A percentile compares a stretch with the other conserved stretches of the same genome.
phyloP scores from a whole-genome alignment of 108 stramenopile species.

The Pinguiococcus pyrenoidosus region DNA sequence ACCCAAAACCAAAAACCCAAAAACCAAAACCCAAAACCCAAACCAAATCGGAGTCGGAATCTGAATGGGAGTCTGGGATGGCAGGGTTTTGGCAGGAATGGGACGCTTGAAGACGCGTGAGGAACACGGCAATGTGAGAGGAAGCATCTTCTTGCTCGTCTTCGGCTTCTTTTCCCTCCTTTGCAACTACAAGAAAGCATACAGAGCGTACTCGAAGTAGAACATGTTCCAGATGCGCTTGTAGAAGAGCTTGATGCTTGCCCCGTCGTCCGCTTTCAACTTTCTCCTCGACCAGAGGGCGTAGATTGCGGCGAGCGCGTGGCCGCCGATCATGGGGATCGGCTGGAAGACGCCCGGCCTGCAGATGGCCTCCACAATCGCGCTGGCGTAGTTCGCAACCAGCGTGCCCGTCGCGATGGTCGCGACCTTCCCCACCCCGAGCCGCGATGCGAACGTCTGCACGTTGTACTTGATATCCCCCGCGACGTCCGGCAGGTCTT shows the following conservation, averaged over 20 bases:
- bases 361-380: conserved; percentile 55
- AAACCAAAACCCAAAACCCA: no score
- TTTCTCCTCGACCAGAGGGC: conserved; percentile 43
- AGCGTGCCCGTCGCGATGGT: conserved; percentile 42
- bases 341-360: conserved; percentile 48
- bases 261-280: conserved; percentile 59
- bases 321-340: conserved; percentile 79
- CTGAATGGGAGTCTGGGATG: no score
- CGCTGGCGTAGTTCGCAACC: conserved; percentile 67
- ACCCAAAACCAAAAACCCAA: no score
- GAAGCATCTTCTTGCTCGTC: no score
- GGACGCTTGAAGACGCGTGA: no score
- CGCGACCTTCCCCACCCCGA: conserved; percentile 43
- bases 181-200: conserved; percentile 84
- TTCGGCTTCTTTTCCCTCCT: no score
- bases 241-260: conserved; percentile 75
- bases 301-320: conserved; percentile 48
- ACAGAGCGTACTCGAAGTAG: conserved; percentile 80
- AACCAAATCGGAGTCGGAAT: no score
- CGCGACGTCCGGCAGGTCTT: conserved; percentile 86
- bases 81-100: no score
- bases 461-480: conserved; percentile 76
- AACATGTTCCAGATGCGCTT: conserved; percentile 92
- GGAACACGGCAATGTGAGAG: no score
- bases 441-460: conserved; percentile 67